These are phyloP conservation scores for Plasmodium chabaudi DNA, from an alignment of 169 alveolate species.

Conservation along the genomic window DNA sequence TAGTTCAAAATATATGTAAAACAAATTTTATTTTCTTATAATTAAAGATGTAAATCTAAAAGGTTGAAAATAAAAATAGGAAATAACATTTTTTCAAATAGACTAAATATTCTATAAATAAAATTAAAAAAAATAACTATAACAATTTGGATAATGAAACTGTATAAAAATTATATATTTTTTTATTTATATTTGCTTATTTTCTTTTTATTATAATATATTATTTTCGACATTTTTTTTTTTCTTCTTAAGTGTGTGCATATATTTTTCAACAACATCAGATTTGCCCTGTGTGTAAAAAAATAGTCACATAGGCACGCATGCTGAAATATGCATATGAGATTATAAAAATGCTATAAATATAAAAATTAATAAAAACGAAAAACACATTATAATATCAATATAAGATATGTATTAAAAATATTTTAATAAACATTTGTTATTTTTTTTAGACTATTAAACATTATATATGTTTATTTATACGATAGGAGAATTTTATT, in stretches of 20 bases:
- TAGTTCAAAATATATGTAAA: slow-evolving; percentile 16
- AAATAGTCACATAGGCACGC: slow-evolving; percentile 3
- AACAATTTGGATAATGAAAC: neutral
- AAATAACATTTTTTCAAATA: slow-evolving; percentile 23
- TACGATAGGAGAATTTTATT: too few species aligned
- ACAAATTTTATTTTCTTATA: slow-evolving; percentile 21
- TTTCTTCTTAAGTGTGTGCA: slow-evolving; percentile 58
- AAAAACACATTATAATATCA: neutral
- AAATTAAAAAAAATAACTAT: slow-evolving; percentile 17
- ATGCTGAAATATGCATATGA: neutral
- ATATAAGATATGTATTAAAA: neutral
- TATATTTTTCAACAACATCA: slow-evolving; percentile 32
- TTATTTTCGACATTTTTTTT: slow-evolving; percentile 42
- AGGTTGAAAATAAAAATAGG: slow-evolving; percentile 32
- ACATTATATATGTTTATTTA: too few species aligned
- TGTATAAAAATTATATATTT: slow-evolving; percentile 5
- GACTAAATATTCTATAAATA: slow-evolving; percentile 17
- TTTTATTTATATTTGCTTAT: neutral
- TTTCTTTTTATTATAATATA: neutral
- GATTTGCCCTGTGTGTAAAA: slow-evolving; percentile 38
- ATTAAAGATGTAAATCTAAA: slow-evolving; percentile 43
- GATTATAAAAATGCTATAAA: neutral
- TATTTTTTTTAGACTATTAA: too few species aligned
- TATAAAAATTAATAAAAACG: too few species aligned
- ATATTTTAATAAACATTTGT: too few species aligned